Conservation (phyloP, 2,329 filamentous ascomycete species). For the Pestalotiopsis sp. region DNA sequence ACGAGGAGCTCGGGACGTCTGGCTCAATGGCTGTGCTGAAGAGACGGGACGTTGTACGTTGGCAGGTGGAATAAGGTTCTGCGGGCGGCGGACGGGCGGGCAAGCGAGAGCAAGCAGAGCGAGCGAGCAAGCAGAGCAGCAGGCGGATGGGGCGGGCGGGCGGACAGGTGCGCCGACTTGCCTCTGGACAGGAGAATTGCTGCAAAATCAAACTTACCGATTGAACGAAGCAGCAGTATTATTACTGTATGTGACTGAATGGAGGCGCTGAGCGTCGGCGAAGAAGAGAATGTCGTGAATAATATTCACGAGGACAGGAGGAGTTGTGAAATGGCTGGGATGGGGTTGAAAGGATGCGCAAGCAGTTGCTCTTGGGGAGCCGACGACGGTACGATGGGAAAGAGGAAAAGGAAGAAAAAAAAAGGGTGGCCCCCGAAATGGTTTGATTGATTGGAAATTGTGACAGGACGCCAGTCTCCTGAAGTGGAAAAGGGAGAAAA, state of each 20-base stretch:
- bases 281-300: background rate
- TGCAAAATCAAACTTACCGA: slow-evolving; percentile 4
- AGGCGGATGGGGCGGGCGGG: background rate
- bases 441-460: slow-evolving; percentile 22
- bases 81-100: background rate
- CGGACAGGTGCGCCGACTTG: background rate
- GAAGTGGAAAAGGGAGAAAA: slow-evolving; percentile 12
- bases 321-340: slow-evolving; percentile 16
- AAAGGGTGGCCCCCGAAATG: slow-evolving; percentile 26
- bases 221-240: slow-evolving; percentile 5
- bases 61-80: slow-evolving; percentile 7
- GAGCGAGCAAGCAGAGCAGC: background rate
- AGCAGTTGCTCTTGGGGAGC: background rate
- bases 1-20: background rate
- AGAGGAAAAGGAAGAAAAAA: slow-evolving; percentile 30
- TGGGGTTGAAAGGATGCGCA: slow-evolving; percentile 14
- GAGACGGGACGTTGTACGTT: slow-evolving; percentile 2
- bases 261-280: background rate
- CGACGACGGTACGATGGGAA: slow-evolving; percentile 20
- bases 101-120: background rate
- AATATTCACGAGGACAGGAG: background rate
- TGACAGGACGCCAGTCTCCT: slow-evolving; percentile 23
- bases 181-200: background rate
- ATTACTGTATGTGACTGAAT: background rate
- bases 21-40: background rate